A percentile compares a stretch with the other conserved stretches of the same genome.
Conservation (phyloP, 108 stramenopile genomes). For the Parmales sp. region DNA sequence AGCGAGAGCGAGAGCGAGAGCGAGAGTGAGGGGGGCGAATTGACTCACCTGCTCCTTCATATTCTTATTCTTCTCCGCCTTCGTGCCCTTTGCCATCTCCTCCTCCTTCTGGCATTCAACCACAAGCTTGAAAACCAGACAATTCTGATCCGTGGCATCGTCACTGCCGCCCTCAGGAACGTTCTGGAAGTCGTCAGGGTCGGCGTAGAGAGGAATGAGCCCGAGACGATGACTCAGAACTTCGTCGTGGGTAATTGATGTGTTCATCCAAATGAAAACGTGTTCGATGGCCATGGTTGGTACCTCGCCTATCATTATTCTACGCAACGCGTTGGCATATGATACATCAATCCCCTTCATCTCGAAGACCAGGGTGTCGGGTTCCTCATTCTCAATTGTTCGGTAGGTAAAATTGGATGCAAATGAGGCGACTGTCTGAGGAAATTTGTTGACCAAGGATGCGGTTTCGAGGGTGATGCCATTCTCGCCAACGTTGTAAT, state of each 20-base stretch:
- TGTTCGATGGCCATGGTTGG: constrained; percentile 92
- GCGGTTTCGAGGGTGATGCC: too few species aligned
- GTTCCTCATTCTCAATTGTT: too few species aligned
- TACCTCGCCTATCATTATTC: constrained; percentile 95
- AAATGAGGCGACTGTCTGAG: too few species aligned
- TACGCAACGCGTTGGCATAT: constrained; percentile 87
- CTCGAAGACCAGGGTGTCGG: constrained; percentile 79
- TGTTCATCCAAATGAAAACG: constrained; percentile 86
- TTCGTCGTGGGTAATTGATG: constrained; percentile 88
- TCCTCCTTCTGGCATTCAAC: not conserved
- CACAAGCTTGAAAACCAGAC: constrained; percentile 63
- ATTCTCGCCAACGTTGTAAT: too few species aligned
- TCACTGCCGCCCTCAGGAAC: constrained; percentile 49
- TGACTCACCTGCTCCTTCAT: constrained; percentile 37
- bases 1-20: not conserved
- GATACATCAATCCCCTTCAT: constrained; percentile 84
- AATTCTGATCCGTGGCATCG: constrained; percentile 66
- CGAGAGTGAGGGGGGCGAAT: constrained; percentile 28
- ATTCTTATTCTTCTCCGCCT: constrained; percentile 3
- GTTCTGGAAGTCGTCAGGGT: not conserved
- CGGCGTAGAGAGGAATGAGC: constrained; percentile 63
- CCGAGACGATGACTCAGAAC: constrained; percentile 94
- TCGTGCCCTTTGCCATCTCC: constrained; percentile 13
- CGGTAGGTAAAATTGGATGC: too few species aligned
- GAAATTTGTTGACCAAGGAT: too few species aligned